phyloP scores from a whole-genome alignment of 768 basidiomycete species.

The Lactarius quietus region DNA sequence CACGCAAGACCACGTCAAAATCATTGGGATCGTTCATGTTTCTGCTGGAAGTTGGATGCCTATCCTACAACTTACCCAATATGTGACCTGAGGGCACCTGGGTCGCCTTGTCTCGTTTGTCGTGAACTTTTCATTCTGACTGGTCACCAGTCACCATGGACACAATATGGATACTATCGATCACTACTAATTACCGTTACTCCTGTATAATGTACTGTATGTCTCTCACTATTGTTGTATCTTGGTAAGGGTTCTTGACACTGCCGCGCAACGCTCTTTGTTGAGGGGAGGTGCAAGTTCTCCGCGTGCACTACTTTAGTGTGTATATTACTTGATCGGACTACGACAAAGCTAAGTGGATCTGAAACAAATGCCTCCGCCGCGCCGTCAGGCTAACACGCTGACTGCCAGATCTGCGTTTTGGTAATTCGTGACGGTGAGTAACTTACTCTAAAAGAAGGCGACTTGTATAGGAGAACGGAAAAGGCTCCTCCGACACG shows the following conservation, averaged over 20 bases:
- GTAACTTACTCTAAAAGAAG: too few relatives aligned
- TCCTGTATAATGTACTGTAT: neutral
- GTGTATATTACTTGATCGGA: neutral
- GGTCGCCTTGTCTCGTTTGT: neutral
- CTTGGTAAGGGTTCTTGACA: neutral
- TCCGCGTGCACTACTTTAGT: neutral
- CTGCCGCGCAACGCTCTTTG: neutral
- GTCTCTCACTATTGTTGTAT: neutral
- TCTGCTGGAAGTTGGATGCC: slow-evolving; percentile 23
- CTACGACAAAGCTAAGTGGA: neutral
- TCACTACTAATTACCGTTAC: neutral
- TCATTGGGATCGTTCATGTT: slow-evolving; percentile 19
- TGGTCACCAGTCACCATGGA: neutral
- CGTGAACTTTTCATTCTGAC: neutral
- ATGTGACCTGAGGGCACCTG: neutral
- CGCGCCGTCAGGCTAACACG: neutral
- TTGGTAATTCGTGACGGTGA: neutral
- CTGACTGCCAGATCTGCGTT: neutral
- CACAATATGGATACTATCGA: neutral
- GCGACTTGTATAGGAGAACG: too few relatives aligned
- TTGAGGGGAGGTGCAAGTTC: neutral
- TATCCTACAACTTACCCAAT: slow-evolving; percentile 11
- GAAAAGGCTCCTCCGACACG: too few relatives aligned
- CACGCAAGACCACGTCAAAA: slow-evolving; percentile 7
- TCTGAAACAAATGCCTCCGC: neutral